Evolutionary conservation across 2,329 filamentous ascomycete species (phyloP).

Genomic region (Penicillium sp.): DNA sequence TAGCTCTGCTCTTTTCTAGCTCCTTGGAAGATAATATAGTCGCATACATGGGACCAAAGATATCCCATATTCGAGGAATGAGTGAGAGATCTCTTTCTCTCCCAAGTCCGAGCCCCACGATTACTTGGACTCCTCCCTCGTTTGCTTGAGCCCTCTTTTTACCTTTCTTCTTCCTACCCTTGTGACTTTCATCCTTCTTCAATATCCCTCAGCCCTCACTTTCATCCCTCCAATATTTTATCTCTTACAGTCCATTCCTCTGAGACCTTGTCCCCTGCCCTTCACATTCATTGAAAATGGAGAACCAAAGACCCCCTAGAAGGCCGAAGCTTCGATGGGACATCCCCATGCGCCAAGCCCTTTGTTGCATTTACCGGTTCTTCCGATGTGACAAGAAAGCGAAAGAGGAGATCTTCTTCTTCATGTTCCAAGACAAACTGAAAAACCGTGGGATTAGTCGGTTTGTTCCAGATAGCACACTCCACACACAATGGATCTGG

Average conservation of each 20-base stretch:
- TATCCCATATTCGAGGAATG: background rate
- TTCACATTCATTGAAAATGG: background rate
- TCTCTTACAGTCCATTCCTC: background rate
- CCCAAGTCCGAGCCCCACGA: background rate
- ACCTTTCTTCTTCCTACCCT: background rate
- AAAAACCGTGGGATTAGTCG: conserved; percentile 18
- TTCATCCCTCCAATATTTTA: background rate
- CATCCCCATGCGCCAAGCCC: conserved; percentile 13
- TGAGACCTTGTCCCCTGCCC: too few species aligned
- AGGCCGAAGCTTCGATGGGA: conserved; percentile 18
- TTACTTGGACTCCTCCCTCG: background rate
- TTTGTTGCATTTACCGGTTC: conserved; percentile 29
- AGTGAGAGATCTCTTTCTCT: background rate
- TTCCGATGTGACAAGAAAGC: conserved; percentile 12
- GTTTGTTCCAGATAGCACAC: background rate
- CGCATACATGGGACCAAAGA: background rate
- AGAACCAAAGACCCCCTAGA: background rate
- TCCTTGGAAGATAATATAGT: background rate
- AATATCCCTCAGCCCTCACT: background rate
- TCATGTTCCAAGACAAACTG: conserved; percentile 23
- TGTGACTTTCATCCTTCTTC: background rate
- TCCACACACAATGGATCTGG: conserved; percentile 25
- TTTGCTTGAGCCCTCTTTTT: background rate
- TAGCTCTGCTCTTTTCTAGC: background rate
- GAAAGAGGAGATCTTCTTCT: conserved; percentile 28